phyloP scores from a whole-genome alignment of 345 rosid species.

The Melaleuca quinquenervia region DNA sequence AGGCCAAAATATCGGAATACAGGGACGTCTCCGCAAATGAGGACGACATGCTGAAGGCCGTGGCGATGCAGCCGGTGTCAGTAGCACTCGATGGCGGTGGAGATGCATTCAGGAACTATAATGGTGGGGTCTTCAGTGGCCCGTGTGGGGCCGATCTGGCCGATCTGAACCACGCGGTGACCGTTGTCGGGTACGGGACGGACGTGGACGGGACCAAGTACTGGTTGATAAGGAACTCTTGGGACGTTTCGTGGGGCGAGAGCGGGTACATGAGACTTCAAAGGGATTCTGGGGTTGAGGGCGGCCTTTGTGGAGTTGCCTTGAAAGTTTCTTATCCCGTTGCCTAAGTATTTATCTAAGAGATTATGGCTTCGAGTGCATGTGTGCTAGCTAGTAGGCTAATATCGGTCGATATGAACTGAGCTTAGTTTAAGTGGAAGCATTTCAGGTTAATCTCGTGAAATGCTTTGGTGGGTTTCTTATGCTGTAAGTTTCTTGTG shows the following conservation, averaged over 20 bases:
- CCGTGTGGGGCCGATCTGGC: neutral
- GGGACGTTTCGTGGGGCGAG: neutral
- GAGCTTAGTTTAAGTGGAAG: too few relatives aligned
- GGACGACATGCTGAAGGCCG: neutral
- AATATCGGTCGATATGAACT: too few relatives aligned
- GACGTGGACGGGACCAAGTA: neutral
- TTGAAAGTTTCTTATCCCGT: neutral
- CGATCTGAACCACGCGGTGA: neutral
- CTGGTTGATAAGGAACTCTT: neutral
- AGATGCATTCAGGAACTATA: neutral
- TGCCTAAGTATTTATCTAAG: neutral
- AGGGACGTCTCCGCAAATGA: neutral
- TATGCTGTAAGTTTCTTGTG: neutral
- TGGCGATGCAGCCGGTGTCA: neutral
- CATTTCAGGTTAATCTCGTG: neutral
- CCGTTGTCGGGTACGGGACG: neutral
- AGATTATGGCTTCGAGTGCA: neutral
- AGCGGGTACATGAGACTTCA: neutral
- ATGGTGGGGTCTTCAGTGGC: neutral
- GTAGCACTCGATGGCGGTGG: neutral
- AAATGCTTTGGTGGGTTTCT: neutral
- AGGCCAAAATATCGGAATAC: neutral
- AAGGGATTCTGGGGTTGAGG: neutral
- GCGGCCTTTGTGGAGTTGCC: neutral
- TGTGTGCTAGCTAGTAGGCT: too few relatives aligned